Percentiles rank a stretch among this genome's conserved stretches.
These are phyloP conservation scores for Halophytophthora polymorphica DNA, from an alignment of 352 stramenopile genomes.

Conservation along the genomic window DNA sequence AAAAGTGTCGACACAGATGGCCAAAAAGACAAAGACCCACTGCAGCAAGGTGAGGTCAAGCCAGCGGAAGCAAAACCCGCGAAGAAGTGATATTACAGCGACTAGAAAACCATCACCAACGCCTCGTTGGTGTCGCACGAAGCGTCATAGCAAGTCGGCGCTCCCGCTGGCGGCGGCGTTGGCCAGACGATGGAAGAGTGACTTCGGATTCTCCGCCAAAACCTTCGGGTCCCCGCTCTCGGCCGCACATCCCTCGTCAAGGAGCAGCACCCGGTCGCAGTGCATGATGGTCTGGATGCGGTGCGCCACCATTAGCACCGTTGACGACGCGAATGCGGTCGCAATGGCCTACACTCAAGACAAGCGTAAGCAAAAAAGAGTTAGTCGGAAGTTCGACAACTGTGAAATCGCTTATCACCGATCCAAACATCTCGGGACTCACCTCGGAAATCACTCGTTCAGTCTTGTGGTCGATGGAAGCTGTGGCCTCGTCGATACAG, in stretches of 20 bases:
- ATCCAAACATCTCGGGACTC: not conserved
- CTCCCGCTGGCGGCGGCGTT: constrained; percentile 11
- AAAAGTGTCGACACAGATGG: no score
- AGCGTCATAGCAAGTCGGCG: constrained; percentile 5
- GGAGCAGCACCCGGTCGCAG: constrained; percentile 84
- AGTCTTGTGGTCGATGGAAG: constrained; percentile 89
- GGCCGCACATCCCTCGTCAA: constrained; percentile 52
- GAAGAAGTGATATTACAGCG: not conserved
- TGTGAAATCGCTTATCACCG: not conserved
- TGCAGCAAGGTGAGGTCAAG: no score
- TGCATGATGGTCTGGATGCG: constrained; percentile 95
- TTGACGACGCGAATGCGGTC: constrained; percentile 91
- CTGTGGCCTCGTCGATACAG: constrained; percentile 91
- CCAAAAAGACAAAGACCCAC: no score
- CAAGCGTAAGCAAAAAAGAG: not conserved
- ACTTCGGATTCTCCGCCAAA: constrained; percentile 30
- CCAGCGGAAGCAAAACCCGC: not conserved
- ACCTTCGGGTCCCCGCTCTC: constrained; percentile 45
- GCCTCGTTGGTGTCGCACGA: not conserved
- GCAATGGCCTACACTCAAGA: constrained; percentile 70
- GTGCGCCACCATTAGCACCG: constrained; percentile 97
- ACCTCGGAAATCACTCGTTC: constrained; percentile 77
- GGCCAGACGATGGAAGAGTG: constrained; percentile 43
- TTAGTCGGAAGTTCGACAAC: not conserved
- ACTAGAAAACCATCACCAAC: not conserved